Percentiles rank a stretch among this genome's conserved stretches.
Conservation (phyloP, 805 yeast genomes). For the Groenewaldozyma salmanticensis region DNA sequence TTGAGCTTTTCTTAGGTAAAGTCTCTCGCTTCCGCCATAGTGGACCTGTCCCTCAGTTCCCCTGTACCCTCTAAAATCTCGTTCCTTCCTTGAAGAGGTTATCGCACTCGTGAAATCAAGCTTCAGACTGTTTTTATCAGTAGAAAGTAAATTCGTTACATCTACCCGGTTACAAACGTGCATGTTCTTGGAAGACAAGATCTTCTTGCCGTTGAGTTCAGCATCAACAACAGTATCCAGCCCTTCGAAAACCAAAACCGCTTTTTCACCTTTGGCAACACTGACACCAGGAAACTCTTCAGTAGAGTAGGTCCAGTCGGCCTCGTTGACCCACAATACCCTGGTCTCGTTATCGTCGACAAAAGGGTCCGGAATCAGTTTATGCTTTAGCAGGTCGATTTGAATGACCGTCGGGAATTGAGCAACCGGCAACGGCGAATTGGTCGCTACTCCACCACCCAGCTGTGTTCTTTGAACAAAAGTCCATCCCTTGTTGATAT, state of each 20-base stretch:
- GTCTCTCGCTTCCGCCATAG: constrained; percentile 20
- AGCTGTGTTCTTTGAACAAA: not conserved
- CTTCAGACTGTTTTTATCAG: not conserved
- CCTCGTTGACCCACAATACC: constrained; percentile 42
- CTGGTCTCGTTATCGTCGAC: constrained; percentile 32
- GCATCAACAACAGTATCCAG: constrained; percentile 15
- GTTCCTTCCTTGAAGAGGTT: constrained; percentile 6
- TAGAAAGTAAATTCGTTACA: constrained; percentile 1
- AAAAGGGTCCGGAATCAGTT: constrained; percentile 37
- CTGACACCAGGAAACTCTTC: constrained; percentile 9
- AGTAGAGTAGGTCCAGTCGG: constrained; percentile 36
- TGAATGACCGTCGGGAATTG: constrained; percentile 3
- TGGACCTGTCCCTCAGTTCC: constrained; percentile 1
- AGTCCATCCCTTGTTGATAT: not conserved
- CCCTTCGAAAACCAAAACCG: constrained; percentile 14
- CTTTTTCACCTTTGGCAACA: not conserved
- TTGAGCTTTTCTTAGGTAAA: constrained; percentile 42
- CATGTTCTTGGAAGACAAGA: constrained; percentile 35
- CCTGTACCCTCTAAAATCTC: constrained; percentile 6
- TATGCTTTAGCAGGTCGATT: constrained; percentile 31
- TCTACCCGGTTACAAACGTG: constrained; percentile 1
- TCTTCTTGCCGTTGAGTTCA: constrained; percentile 18
- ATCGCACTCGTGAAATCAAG: constrained; percentile 5
- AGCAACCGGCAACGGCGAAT: not conserved
- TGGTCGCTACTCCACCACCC: not conserved